A percentile compares a stretch with the other conserved stretches of the same genome.
These are phyloP conservation scores for Pyrenochaeta sp. DNA, from an alignment of 2,329 filamentous ascomycete genomes.

Conservation along the genomic window DNA sequence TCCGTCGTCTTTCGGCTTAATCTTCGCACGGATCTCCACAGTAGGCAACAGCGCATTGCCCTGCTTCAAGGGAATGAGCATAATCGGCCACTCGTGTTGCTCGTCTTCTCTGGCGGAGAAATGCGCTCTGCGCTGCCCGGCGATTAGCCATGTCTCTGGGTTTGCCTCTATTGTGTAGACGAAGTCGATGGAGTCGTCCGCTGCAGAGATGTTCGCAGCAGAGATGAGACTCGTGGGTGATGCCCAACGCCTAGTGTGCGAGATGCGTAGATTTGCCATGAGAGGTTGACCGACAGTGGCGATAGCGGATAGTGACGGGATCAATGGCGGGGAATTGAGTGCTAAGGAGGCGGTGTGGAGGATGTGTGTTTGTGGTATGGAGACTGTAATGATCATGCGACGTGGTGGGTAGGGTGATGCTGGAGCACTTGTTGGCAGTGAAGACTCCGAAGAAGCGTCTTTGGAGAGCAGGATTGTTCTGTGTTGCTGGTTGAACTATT, in stretches of 20 bases:
- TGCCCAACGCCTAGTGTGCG: conserved; percentile 65
- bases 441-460: conserved; percentile 4
- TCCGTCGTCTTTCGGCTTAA: conserved; percentile 46
- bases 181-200: conserved; percentile 70
- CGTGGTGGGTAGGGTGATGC: conserved; percentile 55
- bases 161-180: conserved; percentile 82
- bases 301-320: conserved; percentile 41
- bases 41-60: conserved; percentile 80
- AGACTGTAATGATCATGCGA: conserved; percentile 86
- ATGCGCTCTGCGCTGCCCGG: conserved; percentile 80
- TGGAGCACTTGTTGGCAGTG: conserved; percentile 25
- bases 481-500: conserved; percentile 34
- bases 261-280: conserved; percentile 66
- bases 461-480: conserved; percentile 30
- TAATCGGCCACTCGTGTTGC: conserved; percentile 66
- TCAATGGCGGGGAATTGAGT: conserved; percentile 53
- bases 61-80: conserved; percentile 81
- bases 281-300: conserved; percentile 71
- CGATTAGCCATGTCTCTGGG: conserved; percentile 82
- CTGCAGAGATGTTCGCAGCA: conserved; percentile 35
- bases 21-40: conserved; percentile 76
- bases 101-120: conserved; percentile 67
- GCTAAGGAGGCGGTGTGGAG: conserved; percentile 80
- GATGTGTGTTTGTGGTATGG: conserved; percentile 82
- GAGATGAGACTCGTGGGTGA: conserved; percentile 30